Evolutionary conservation across 768 basidiomycete genomes (phyloP).

Genomic region (Krasilnikovozyma curviuscula): DNA sequence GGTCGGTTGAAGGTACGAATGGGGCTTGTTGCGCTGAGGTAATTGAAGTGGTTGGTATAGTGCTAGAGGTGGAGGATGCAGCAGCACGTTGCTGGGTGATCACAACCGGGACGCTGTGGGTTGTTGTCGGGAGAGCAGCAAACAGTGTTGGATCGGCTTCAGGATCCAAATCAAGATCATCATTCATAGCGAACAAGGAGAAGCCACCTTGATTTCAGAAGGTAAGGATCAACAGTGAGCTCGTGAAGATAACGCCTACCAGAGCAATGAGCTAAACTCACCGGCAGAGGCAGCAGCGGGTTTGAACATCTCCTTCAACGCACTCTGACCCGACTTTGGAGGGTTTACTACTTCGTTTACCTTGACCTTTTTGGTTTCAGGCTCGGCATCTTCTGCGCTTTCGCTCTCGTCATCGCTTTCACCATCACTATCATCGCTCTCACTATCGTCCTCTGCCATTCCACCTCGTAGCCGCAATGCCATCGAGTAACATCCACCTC

Average conservation of each 20-base stretch:
- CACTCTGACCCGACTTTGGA: slow-evolving; percentile 16
- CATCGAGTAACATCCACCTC: not conserved
- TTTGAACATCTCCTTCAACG: slow-evolving; percentile 16
- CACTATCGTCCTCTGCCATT: not conserved
- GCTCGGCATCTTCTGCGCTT: no score
- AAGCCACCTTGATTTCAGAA: not conserved
- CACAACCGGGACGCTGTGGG: not conserved
- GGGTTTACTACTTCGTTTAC: slow-evolving; percentile 31
- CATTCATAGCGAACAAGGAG: slow-evolving; percentile 9
- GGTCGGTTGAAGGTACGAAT: slow-evolving; percentile 5
- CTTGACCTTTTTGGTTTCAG: slow-evolving; percentile 36
- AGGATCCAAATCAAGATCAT: slow-evolving; percentile 11
- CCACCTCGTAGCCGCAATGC: not conserved
- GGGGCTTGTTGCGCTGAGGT: not conserved
- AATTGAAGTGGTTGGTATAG: not conserved
- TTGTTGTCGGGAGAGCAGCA: not conserved
- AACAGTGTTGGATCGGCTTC: slow-evolving; percentile 1
- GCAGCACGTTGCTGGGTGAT: not conserved
- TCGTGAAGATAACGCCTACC: not conserved
- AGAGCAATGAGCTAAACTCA: not conserved
- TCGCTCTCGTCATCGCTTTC: not conserved
- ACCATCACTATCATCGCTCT: not conserved
- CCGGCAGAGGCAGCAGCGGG: slow-evolving; percentile 3
- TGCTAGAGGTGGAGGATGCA: not conserved
- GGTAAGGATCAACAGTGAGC: slow-evolving; percentile 3